Base-by-base conservation (phyloP, 2,329 filamentous ascomycete genomes). In the Gaeumannomyces tritici region DNA sequence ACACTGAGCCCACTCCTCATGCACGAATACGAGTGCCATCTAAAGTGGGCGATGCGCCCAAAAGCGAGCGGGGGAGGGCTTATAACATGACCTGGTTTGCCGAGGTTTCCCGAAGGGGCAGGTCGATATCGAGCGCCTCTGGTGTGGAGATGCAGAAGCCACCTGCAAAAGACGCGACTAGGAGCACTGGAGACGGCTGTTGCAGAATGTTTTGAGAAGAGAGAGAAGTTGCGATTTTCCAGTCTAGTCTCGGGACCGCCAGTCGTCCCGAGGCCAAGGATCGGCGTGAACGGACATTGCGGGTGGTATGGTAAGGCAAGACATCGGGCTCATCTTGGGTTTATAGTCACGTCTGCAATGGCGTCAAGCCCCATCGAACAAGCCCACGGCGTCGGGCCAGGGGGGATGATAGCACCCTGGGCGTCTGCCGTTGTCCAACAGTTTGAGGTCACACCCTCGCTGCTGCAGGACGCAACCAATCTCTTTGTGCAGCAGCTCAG, bases 361-460 rank as follows among this genome's bases (percentile, higher is more conserved):
- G 42, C 42, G n/a, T 51, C 42, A 18, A 24, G n/a, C 4, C 11
- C n/a, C 42, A 24, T n/a, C 42, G 6, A 51, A 21, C 42, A 7
- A 5, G 7, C 42, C 3, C 18, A n/a, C 42, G n/a, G 42, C n/a
- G 42, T n/a, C 42, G 5, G n/a, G 42, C 18, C 79, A 74, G 60
- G 79, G 79, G 60, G 79, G 79, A 24, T 62, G 59, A 28, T 55
- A 33, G 63, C 65, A 65, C 42, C 42, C 24, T 51, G 42, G 42
- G 42, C 11, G 18, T 7, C 21, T n/a, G 42, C 21, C 1, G 21
- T 51, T 51, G 42, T 51, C 21, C 42, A 7, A 21, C 21, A 51
- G 42, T 51, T 51, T n/a, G 42, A 51, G 42, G 42, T 24, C 11
- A n/a, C 42, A 4, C 42, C 21, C n/a, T 21, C 42, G 11, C 42